Percentiles rank a stretch among this genome's conserved stretches.
Conservation (phyloP, 1,139 yeast species). For the Yamadazyma mexicana region DNA sequence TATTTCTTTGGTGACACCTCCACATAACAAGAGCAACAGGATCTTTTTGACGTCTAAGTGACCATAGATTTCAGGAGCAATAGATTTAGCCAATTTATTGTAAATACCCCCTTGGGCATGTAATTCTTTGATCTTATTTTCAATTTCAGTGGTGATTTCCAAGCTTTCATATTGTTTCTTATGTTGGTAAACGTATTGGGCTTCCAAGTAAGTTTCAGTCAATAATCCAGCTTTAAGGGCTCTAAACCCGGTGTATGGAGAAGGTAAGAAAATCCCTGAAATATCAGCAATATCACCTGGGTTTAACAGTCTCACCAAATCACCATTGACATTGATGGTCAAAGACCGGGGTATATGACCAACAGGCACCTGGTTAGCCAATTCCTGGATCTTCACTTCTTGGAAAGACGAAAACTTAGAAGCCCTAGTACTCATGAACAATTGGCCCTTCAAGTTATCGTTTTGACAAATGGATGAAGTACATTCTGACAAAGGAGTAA, state of each 20-base stretch:
- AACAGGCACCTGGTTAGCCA: conserved; percentile 95
- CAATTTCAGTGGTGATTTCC: conserved; percentile 58
- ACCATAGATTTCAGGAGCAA: conserved; percentile 98
- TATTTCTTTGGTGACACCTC: conserved; percentile 92
- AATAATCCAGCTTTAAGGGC: conserved; percentile 90
- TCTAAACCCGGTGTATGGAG: conserved; percentile 93
- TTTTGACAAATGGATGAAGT: conserved; percentile 75
- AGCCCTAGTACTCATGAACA: conserved; percentile 92
- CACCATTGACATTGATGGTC: conserved; percentile 84
- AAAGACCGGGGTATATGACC: conserved; percentile 95
- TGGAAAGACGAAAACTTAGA: conserved; percentile 94
- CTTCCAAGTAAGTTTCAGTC: conserved; percentile 92
- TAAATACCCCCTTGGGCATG: conserved; percentile 61
- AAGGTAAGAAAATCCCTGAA: conserved; percentile 88
- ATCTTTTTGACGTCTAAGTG: conserved; percentile 94
- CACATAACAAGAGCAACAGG: conserved; percentile 76
- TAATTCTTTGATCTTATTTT: conserved; percentile 54
- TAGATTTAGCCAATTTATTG: conserved; percentile 77
- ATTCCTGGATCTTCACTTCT: conserved; percentile 91
- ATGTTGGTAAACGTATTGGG: conserved; percentile 82
- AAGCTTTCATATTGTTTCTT: conserved; percentile 80
- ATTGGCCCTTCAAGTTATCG: conserved; percentile 83
- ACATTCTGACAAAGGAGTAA: conserved; percentile 85
- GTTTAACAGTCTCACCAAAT: conserved; percentile 77
- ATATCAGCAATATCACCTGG: conserved; percentile 97